phyloP scores from a whole-genome alignment of 495 filamentous ascomycete genomes.

The Aspergillus wentii region DNA sequence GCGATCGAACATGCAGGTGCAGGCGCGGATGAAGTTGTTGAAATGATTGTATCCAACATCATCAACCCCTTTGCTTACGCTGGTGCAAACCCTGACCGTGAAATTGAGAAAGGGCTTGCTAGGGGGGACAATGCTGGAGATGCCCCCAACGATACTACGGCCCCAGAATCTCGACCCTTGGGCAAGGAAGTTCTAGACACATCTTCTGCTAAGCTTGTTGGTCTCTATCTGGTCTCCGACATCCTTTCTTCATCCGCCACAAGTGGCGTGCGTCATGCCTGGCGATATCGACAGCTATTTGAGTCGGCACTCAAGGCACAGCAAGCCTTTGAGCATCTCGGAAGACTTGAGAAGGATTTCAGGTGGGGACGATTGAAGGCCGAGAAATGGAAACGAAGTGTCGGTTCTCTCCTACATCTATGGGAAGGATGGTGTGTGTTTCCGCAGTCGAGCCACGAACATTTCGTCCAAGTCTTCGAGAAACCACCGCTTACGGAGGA shows the following conservation, averaged over 20 bases:
- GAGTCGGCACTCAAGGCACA: conserved; percentile 66
- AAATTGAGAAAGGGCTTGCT: conserved; percentile 30
- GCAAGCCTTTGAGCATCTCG: conserved; percentile 76
- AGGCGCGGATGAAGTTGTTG: conserved; percentile 82
- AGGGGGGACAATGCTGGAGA: conserved; percentile 37
- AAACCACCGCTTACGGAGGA: conserved; percentile 60
- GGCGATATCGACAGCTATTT: conserved; percentile 85
- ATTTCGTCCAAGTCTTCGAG: conserved; percentile 68
- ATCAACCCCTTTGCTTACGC: conserved; percentile 61
- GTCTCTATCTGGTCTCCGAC: conserved; percentile 81
- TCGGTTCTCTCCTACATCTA: conserved; percentile 63
- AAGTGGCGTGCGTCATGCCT: conserved; percentile 79
- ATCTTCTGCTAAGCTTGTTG: conserved; percentile 72
- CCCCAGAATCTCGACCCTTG: conserved; percentile 12
- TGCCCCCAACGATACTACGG: conserved; percentile 20
- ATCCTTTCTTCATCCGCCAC: conserved; percentile 82
- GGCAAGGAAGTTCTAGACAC: conserved; percentile 54
- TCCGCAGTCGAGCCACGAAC: conserved; percentile 64
- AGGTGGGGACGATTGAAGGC: conserved; percentile 79
- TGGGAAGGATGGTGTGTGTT: conserved; percentile 95
- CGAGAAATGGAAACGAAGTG: conserved; percentile 86
- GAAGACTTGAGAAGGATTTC: conserved; percentile 67
- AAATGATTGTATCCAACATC: conserved; percentile 80
- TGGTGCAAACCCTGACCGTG: conserved; percentile 52
- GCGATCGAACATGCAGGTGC: conserved; percentile 80